Conservation (phyloP, 192 early-diverging fungal species). For the Dimargaris xerosporica region DNA sequence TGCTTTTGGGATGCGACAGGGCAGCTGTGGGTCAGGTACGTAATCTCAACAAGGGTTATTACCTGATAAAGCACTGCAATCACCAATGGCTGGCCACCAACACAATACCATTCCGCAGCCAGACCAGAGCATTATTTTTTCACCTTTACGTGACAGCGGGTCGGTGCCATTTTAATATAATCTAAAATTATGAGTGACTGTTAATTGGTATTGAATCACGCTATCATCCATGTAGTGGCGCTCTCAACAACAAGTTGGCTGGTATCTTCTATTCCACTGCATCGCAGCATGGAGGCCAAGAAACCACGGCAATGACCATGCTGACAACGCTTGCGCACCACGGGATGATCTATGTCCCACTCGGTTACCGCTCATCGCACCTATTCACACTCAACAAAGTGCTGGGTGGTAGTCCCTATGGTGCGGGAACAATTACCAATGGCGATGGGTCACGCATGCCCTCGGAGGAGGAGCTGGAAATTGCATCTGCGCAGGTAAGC, state of each 20-base stretch:
- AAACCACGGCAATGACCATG: slow-evolving; percentile 49
- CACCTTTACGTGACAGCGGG: no score
- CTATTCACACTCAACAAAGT: slow-evolving; percentile 41
- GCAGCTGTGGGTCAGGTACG: slow-evolving; percentile 24
- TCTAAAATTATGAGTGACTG: no score
- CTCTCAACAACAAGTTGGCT: slow-evolving; percentile 52
- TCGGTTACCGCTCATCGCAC: slow-evolving; percentile 34
- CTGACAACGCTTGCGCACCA: slow-evolving; percentile 59
- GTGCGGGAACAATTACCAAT: slow-evolving; percentile 45
- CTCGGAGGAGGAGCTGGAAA: slow-evolving; percentile 34
- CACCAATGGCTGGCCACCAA: no score
- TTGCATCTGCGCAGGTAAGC: slow-evolving; percentile 32
- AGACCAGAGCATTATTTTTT: no score
- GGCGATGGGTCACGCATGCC: slow-evolving; percentile 52
- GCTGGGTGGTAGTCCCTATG: slow-evolving; percentile 49
- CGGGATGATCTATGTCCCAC: slow-evolving; percentile 63
- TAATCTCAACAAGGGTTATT: background rate
- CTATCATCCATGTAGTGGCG: slow-evolving; percentile 16
- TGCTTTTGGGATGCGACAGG: slow-evolving; percentile 50
- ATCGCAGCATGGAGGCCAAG: slow-evolving; percentile 66
- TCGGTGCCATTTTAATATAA: no score
- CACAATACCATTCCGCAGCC: no score
- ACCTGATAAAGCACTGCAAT: no score
- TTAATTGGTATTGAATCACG: background rate
- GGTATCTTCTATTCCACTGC: slow-evolving; percentile 62